Base-by-base conservation (phyloP, 2,329 filamentous ascomycete species). In the Epichloe brachyelytri region DNA sequence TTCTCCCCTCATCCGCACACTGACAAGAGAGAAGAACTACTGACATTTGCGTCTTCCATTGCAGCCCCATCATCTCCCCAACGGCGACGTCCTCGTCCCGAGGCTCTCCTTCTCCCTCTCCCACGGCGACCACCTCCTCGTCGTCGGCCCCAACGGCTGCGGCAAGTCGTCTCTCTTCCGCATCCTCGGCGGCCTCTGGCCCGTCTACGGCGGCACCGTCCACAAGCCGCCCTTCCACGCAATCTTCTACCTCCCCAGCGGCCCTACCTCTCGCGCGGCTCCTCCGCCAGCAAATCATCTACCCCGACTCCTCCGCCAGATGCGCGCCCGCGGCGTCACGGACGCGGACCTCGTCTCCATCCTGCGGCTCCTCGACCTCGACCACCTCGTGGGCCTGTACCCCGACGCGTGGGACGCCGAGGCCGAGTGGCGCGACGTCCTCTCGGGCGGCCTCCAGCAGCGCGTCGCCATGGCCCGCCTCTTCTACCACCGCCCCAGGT, bases 191-290 rank as follows among this genome's bases (percentile, higher is more conserved):
- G 93, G 93, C 0, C 75, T 98, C 3, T 98, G 93, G 93, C 93
- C 93, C 15, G 93, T 97, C 12, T 98, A 98, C 67, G 91, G 93
- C 57, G 93, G 93, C 48, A 88, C 80, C 1, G 93, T 98, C 19
- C 78, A 88, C 61, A 97, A 97, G 66, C 93, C 93, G 1, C 83
- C 86, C 2, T 93, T 91, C 61, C 82, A 87, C 58, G 86, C 93
- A 64, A 97, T 98, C 63, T 98, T 97, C 71, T 98, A 98, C 71
- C 94, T 98, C 57, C 93, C 0, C 93, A 98, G 63, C 82, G 93
- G 2, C 93, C 93, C 0, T 98, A 98, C 63, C 78, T 98, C 2
- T 93, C 87, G 14, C 82, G 88, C 49, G 93, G 93, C 20, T 89
- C 86, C 79, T 98, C n/a, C 83, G 93, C 39, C 89, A 97, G 66